Conservation (phyloP, 1,139 yeast genomes). For the Kodamaea plutei region DNA sequence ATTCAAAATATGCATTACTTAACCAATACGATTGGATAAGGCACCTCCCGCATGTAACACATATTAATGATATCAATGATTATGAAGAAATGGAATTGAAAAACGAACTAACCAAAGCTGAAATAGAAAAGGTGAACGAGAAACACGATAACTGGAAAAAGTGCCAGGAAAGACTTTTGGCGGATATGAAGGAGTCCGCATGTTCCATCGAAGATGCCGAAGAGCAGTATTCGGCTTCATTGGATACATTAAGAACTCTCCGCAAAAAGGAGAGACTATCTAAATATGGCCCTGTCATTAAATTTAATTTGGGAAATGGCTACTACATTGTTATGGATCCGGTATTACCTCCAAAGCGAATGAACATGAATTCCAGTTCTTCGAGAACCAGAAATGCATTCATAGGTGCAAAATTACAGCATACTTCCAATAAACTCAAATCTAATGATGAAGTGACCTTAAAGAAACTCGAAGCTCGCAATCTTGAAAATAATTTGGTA, state of each 20-base stretch:
- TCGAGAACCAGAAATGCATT: background rate
- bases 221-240: constrained; percentile 19
- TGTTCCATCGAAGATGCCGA: constrained; percentile 8
- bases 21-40: constrained; percentile 54
- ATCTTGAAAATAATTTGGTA: too few species aligned
- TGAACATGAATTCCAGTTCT: constrained; percentile 1
- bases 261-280: constrained; percentile 19
- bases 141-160: constrained; percentile 46
- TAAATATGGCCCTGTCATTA: constrained; percentile 24
- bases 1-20: constrained; percentile 41
- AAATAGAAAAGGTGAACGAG: constrained; percentile 43
- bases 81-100: constrained; percentile 47
- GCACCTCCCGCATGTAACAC: constrained; percentile 49
- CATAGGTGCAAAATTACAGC: too few species aligned
- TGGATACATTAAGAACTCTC: constrained; percentile 16
- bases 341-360: constrained; percentile 25
- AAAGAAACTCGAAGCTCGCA: too few species aligned
- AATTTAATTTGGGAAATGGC: constrained; percentile 27
- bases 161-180: constrained; percentile 24
- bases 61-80: constrained; percentile 46
- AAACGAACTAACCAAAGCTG: constrained; percentile 46
- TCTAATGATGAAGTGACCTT: too few species aligned
- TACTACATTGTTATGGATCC: constrained; percentile 29
- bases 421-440: too few species aligned
- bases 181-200: constrained; percentile 21